A percentile compares a stretch with the other conserved stretches of the same genome.
phyloP scores from a whole-genome alignment of 306 rosid genomes.

The Aeschynomene evenia region DNA sequence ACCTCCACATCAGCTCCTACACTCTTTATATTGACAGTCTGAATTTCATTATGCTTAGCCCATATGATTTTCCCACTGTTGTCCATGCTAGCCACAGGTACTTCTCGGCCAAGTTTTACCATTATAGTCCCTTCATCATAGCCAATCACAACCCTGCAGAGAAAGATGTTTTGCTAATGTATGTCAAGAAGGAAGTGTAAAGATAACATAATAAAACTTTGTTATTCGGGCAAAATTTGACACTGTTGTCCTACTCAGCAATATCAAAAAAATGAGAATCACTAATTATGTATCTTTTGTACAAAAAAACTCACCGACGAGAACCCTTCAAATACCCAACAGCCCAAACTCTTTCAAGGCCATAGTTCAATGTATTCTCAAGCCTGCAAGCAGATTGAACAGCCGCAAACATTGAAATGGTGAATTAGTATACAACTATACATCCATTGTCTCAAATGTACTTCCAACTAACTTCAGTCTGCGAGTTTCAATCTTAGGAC shows the following conservation, averaged over 20 bases:
- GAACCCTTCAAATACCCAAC: constrained; percentile 93
- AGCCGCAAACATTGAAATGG: constrained; percentile 14
- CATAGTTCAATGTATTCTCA: constrained; percentile 92
- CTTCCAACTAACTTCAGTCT: neutral
- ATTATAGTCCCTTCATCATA: constrained; percentile 96
- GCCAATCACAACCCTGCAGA: constrained; percentile 86
- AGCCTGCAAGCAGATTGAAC: constrained; percentile 61
- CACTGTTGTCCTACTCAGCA: constrained; percentile 10
- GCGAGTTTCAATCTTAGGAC: constrained; percentile 15
- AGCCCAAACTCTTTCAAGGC: constrained; percentile 99
- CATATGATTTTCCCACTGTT: constrained; percentile 93
- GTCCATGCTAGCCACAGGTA: constrained; percentile 98
- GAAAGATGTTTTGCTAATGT: constrained; percentile 18
- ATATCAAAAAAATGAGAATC: neutral
- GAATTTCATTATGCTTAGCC: constrained; percentile 98
- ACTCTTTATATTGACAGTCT: constrained; percentile 91
- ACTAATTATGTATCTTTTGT: neutral
- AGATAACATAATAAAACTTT: constrained; percentile 9
- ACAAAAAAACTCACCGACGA: constrained; percentile 63
- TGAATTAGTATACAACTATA: neutral
- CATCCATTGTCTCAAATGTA: neutral
- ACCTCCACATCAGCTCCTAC: constrained; percentile 96
- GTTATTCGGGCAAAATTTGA: constrained; percentile 20
- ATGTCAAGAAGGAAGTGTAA: neutral
- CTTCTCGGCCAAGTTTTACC: constrained; percentile 99